Evolutionary conservation across 1,139 yeast species (phyloP), one percentile per base, ranked within the genome.

Genomic region (Pichia norvegensis): DNA sequence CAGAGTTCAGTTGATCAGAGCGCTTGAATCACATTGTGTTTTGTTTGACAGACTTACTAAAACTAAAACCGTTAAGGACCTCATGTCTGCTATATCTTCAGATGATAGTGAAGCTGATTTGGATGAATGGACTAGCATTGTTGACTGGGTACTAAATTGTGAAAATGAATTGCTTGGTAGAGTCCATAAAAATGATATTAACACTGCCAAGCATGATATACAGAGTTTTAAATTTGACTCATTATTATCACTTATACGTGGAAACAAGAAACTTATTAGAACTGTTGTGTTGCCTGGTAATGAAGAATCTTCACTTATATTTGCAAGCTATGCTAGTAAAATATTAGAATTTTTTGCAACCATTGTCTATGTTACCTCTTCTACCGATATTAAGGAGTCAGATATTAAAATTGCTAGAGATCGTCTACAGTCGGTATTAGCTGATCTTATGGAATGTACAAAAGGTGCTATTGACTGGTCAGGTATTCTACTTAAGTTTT

Each of bases 31-130:
- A 40, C 85, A 86, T 10, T 79, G 85, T 4, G 70, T 83, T 41
- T 81, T 81, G 54, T 88, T 90, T 65, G 97, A 92, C 62, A 72
- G 76, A 50, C 62, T 85, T 29, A 84, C 95, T 4, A 87, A 84
- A 58, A 69, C 92, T 0, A 85, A 81, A 60, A 77, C 88, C 0
- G 67, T 78, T 14, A 81, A 78, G 44, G 64, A 67, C n/a, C 65
- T 86, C 20, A 49, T 77, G 49, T 47, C 48, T 4, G 42, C 41
- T 13, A 44, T 53, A 10, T 41, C 29, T 13, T 17, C 23, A 3
- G 39, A 44, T 40, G 25, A 25, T 14, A 13, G 43, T 29, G 31
- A 17, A 13, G 55, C 55, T 0, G 61, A 64, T 2, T 54, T 70
- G 22, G 44, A 51, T 0, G 56, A 55, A 20, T 54, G 73, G 29